These are phyloP conservation scores for Malbranchea zuffiana DNA, from an alignment of 2,329 filamentous ascomycete species.

Conservation along the genomic window DNA sequence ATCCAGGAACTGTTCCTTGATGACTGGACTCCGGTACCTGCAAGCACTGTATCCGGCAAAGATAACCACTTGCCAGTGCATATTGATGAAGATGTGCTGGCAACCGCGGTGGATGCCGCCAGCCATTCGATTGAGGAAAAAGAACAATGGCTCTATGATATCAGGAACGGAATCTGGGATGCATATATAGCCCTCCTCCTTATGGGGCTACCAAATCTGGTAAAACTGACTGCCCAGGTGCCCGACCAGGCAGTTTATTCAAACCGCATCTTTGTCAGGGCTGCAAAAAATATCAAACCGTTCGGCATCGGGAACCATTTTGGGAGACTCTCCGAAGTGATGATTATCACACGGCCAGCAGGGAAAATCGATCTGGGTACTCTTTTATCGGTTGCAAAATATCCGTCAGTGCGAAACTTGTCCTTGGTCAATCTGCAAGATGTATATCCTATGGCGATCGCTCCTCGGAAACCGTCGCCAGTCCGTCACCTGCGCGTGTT, in stretches of 20 bases:
- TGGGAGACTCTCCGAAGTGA: constrained; percentile 3
- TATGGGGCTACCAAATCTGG: constrained; percentile 1
- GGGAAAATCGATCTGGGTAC: constrained; percentile 1
- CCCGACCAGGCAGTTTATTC: neutral
- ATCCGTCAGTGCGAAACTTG: constrained; percentile 1
- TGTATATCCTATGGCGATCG: neutral
- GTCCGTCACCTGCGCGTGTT: constrained; percentile 1
- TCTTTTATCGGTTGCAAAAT: constrained; percentile 7
- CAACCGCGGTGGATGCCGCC: neutral
- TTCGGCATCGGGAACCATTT: neutral
- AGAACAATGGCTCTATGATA: constrained; percentile 1
- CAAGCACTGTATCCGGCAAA: neutral
- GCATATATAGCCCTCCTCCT: constrained; percentile 7
- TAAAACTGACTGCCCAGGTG: neutral
- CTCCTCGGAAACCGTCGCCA: neutral
- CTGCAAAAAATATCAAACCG: constrained; percentile 1
- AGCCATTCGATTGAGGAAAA: constrained; percentile 4
- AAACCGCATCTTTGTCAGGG: constrained; percentile 2
- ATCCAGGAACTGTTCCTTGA: constrained; percentile 3
- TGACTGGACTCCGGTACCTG: neutral
- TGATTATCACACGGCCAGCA: constrained; percentile 1
- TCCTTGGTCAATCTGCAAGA: neutral
- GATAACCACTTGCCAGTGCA: neutral
- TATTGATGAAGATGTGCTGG: neutral
- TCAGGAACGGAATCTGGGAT: constrained; percentile 2